Conservation (phyloP, 1,139 yeast genomes). For the Sugiyamaella pinicola region DNA sequence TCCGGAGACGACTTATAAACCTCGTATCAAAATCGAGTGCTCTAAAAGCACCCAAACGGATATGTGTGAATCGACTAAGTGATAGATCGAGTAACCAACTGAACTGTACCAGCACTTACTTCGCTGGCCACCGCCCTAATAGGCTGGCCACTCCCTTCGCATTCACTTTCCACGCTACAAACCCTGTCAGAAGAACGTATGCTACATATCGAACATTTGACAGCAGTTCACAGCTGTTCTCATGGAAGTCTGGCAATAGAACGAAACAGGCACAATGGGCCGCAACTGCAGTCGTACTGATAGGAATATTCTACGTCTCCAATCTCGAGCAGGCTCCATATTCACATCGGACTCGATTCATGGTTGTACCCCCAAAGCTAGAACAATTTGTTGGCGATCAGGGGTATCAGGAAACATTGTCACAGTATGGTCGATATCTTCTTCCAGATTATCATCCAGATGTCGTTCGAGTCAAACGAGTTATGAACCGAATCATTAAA, state of each 20-base stretch:
- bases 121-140: no score
- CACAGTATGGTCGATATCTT: slow-evolving; percentile 40
- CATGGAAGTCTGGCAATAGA: slow-evolving; percentile 19
- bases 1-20: no score
- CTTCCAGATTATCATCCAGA: slow-evolving; percentile 47
- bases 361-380: slow-evolving; percentile 69
- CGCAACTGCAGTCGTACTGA: slow-evolving; percentile 36
- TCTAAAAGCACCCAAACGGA: no score
- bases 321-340: slow-evolving; percentile 83
- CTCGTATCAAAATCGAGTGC: no score
- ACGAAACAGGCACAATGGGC: slow-evolving; percentile 33
- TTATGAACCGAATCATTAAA: slow-evolving; percentile 64
- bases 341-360: slow-evolving; percentile 69
- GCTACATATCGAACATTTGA: slow-evolving; percentile 21
- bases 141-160: no score
- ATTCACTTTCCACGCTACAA: no score
- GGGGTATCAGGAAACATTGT: slow-evolving; percentile 63
- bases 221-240: slow-evolving; percentile 2
- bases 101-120: no score
- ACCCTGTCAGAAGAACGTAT: no score
- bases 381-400: slow-evolving; percentile 70
- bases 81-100: no score
- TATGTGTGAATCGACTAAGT: no score
- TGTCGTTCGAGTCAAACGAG: slow-evolving; percentile 55
- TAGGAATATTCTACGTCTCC: slow-evolving; percentile 56